Conservation (phyloP, 2,329 filamentous ascomycete genomes). For the Neoascochyta sp. region DNA sequence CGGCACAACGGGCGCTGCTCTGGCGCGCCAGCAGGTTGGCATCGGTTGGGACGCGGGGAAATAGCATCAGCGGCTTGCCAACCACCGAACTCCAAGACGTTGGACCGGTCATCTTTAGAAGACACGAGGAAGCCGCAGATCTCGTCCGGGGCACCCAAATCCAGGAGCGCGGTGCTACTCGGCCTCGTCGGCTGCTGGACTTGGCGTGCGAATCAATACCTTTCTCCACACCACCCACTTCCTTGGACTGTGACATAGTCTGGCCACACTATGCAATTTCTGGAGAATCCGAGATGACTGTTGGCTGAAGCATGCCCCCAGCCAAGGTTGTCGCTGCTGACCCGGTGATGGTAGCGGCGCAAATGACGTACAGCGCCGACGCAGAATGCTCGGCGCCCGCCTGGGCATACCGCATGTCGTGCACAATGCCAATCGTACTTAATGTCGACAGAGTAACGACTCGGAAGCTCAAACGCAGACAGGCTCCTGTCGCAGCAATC, state of each 20-base stretch:
- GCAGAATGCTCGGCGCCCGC: conserved; percentile 16
- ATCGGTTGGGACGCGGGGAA: conserved; percentile 8
- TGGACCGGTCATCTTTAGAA: conserved; percentile 4
- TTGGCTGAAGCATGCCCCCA: conserved; percentile 13
- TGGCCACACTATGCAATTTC: conserved; percentile 15
- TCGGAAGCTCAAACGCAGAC: no score
- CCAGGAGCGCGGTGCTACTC: conserved; percentile 7
- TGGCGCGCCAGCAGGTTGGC: conserved; percentile 7
- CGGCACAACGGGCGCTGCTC: conserved; percentile 4
- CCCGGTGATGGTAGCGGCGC: conserved; percentile 17
- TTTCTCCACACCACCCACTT: conserved; percentile 17
- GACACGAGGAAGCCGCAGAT: conserved; percentile 2
- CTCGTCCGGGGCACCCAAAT: conserved; percentile 3
- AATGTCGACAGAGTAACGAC: conserved; percentile 11
- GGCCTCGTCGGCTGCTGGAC: conserved; percentile 8
- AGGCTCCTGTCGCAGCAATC: no score
- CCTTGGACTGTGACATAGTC: conserved; percentile 16
- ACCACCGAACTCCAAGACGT: conserved; percentile 1
- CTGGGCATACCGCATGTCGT: conserved; percentile 23
- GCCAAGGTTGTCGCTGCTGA: conserved; percentile 14
- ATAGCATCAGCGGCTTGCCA: conserved; percentile 8
- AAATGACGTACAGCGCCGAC: conserved; percentile 19
- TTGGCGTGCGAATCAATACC: conserved; percentile 15
- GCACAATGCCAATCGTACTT: conserved; percentile 14
- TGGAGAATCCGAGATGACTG: conserved; percentile 10